Percentiles rank a stretch among this genome's conserved stretches.
Conservation (phyloP, 495 filamentous ascomycete genomes). For the Pseudotulostoma volvatum region DNA sequence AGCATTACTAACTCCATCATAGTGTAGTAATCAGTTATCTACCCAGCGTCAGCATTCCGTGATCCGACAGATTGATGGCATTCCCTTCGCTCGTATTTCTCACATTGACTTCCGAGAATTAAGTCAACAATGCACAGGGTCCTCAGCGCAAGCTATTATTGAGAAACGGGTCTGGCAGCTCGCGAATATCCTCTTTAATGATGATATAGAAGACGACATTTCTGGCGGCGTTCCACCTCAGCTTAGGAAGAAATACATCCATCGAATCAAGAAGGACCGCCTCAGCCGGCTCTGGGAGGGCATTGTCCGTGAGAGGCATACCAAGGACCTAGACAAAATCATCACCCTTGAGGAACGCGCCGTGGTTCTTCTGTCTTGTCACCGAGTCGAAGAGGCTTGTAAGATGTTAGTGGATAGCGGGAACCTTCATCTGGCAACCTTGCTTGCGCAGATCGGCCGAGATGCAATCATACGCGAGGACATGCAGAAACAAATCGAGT, state of each 20-base stretch:
- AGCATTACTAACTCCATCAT: slow-evolving; percentile 3
- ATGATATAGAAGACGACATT: slow-evolving; percentile 32
- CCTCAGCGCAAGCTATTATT: slow-evolving; percentile 11
- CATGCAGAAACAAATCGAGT: slow-evolving; percentile 59
- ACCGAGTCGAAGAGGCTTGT: slow-evolving; percentile 69
- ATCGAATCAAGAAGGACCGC: slow-evolving; percentile 39
- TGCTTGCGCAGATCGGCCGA: slow-evolving; percentile 64
- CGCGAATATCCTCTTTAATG: slow-evolving; percentile 75
- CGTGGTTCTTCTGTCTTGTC: slow-evolving; percentile 57
- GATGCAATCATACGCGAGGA: slow-evolving; percentile 46
- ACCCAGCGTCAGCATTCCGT: slow-evolving; percentile 21
- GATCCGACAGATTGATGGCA: slow-evolving; percentile 21
- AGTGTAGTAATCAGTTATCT: slow-evolving; percentile 22
- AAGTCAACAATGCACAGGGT: slow-evolving; percentile 14
- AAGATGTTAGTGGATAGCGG: slow-evolving; percentile 51
- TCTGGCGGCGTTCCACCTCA: slow-evolving; percentile 26
- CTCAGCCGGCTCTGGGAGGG: slow-evolving; percentile 30
- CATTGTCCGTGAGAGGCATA: slow-evolving; percentile 31
- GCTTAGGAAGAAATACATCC: slow-evolving; percentile 22
- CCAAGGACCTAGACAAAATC: slow-evolving; percentile 30
- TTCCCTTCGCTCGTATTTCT: slow-evolving; percentile 22
- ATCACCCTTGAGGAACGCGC: slow-evolving; percentile 65
- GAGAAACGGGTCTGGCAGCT: slow-evolving; percentile 36
- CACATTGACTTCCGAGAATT: slow-evolving; percentile 21
- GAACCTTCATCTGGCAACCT: slow-evolving; percentile 64